Base-by-base conservation (phyloP, 176 grass and related monocot species). In the Carex scoparia region DNA sequence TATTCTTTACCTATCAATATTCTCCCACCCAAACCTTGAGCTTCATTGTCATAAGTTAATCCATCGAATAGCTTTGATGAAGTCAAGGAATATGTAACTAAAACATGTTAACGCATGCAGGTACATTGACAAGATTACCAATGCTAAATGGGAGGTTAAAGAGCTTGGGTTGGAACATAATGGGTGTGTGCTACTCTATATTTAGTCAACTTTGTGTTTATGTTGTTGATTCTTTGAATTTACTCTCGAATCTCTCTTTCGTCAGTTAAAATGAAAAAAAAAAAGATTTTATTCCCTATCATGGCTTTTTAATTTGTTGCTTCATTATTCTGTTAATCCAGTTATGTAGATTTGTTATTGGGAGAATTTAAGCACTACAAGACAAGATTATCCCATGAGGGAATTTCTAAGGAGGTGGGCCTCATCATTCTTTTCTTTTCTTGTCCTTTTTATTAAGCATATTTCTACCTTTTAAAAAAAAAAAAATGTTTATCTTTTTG, bases 101-200 rank as follows among this genome's bases (percentile, higher is more conserved):
- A 72, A 81, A 80, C 54, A 19, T 86, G 30, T 75, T 91, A 84
- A 69, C 10, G 40, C 42, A 59, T 87, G 74, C 87, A 99, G 93
- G 85, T 99, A 99, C 84, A 90, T 90, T 79, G 97, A 99, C 90
- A 99, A 92, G 87, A 92, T 99, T 65, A 94, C 90, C 54, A 96
- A 92, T 92, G 93, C 97, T 73, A 99, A 99, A 91, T 99, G 97
- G 97, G 97, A 99, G 87, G 87, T 99, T 65, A 99, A 94, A 83
- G 97, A 96, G 86, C 97, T 99, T 89, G 97, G 97, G 58, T 89
- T 95, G 60, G 97, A 99, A 83, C 97, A 99, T 89, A 99, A 99
- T 86, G 97, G 97, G 97, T 99, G 81, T 82, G 90, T 65, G 83
- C 76, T 84, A 53, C 84, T 89, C n/a, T 84, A 55, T 85, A 57